These are phyloP conservation scores for Berberis thunbergii DNA, from an alignment of 164 flowering plant genomes.

Conservation along the genomic window DNA sequence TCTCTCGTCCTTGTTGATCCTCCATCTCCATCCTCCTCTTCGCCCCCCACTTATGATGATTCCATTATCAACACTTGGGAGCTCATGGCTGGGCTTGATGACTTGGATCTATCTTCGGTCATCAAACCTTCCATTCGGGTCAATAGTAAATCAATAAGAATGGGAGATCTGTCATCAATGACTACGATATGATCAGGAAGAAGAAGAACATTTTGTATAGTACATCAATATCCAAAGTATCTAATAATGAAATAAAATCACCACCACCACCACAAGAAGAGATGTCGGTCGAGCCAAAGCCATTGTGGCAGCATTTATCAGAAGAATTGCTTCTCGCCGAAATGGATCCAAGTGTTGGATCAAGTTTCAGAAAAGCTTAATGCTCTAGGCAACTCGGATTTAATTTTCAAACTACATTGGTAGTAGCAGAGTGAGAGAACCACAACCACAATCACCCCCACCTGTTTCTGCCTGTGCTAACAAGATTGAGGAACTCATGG, in stretches of 20 bases:
- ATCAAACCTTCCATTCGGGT: too few relatives aligned
- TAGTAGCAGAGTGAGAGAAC: background rate
- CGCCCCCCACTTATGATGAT: background rate
- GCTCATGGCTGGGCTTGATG: background rate
- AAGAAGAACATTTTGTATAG: too few relatives aligned
- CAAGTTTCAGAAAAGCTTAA: conserved; percentile 41
- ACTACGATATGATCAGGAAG: too few relatives aligned
- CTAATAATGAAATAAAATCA: too few relatives aligned
- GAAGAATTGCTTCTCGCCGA: conserved; percentile 64
- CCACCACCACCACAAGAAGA: background rate
- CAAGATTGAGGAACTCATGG: too few relatives aligned
- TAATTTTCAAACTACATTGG: background rate
- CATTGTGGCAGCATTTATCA: conserved; percentile 76
- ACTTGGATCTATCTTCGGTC: background rate
- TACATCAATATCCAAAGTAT: too few relatives aligned
- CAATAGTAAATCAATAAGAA: too few relatives aligned
- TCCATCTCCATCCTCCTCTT: background rate
- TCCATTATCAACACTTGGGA: background rate
- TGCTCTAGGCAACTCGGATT: conserved; percentile 30
- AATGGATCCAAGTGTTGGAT: conserved; percentile 57
- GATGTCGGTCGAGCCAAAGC: conserved; percentile 24
- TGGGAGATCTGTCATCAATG: too few relatives aligned
- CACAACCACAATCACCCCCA: too few relatives aligned
- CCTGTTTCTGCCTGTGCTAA: too few relatives aligned
- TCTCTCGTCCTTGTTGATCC: background rate